Base-by-base conservation (phyloP, 164 flowering plant genomes). In the Buxus sempervirens region DNA sequence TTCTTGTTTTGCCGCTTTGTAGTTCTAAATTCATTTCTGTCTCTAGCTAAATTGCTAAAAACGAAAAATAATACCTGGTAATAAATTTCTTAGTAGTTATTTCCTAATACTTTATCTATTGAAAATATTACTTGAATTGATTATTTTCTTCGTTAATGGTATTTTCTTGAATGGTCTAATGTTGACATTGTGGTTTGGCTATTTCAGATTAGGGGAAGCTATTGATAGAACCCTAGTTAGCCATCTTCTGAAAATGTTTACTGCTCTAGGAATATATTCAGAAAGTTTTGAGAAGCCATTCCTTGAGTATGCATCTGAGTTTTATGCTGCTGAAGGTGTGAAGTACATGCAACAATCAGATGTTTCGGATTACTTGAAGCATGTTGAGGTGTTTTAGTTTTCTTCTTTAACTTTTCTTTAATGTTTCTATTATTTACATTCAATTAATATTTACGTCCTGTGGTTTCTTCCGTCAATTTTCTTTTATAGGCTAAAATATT, bases 211-310 rank as follows among this genome's bases (percentile, higher is more conserved):
- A 77, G 99, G 97, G 65, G 99, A 96, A 81, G 89, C 96, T 21
- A 89, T 90, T 76, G 96, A 91, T 75, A 85, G 96, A 77, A 78
- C 96, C 10, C 95, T 93, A 26, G 85, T 96, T 68, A 88, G 86
- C 70, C 97, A 96, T 86, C 96, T 96, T 69, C 73, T 96, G 80
- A 93, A 90, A 91, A 96, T 96, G 99, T 93, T 96, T 70, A 91
- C 95, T 65, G 93, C 96, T 66, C 80, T 96, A 55, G 96, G 96
- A 73, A 91, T 96, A 63, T 96, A 96, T 75, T 65, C 88, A 65
- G 98, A 93, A 72, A 88, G 90, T 81, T 96, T 96, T 84, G 99
- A 96, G 85, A 96, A 90, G 78, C 89, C 92, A 66, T 93, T 93
- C 76, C 92, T 96, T 75, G 96, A 89, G 74, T 79, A 91, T 76